Percentiles rank a stretch among this genome's conserved stretches.
These are phyloP conservation scores for Ploettnerulaceae sp. DNA, from an alignment of 2,329 filamentous ascomycete species.

Conservation along the genomic window DNA sequence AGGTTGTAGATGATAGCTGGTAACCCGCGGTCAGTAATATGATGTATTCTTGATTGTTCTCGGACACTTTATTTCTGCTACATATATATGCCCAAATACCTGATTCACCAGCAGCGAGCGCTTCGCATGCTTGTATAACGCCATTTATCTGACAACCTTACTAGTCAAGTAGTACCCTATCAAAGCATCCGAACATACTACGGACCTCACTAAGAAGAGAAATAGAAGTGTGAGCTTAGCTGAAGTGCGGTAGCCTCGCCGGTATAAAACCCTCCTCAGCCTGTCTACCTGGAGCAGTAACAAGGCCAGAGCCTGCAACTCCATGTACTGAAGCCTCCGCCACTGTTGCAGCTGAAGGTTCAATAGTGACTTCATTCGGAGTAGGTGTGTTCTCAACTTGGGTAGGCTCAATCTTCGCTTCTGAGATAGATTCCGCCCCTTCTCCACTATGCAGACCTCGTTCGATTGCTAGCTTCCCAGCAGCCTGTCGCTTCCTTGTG, in stretches of 20 bases:
- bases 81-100: slow-evolving; percentile 1
- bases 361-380: slow-evolving; percentile 1
- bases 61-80: neutral
- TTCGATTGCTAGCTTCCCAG: slow-evolving; percentile 46
- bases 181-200: too few species aligned
- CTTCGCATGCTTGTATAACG: slow-evolving; percentile 33
- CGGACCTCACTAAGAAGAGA: neutral
- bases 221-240: slow-evolving; percentile 17
- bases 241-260: slow-evolving; percentile 54
- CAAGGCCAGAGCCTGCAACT: too few species aligned
- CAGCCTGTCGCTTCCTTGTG: slow-evolving; percentile 48
- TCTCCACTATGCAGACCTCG: slow-evolving; percentile 40
- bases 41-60: neutral
- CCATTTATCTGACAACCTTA: slow-evolving; percentile 16
- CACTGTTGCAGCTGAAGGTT: neutral
- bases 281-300: slow-evolving; percentile 20
- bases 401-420: slow-evolving; percentile 21
- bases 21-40: slow-evolving; percentile 3
- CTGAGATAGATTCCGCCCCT: slow-evolving; percentile 33
- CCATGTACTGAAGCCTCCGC: slow-evolving; percentile 14
- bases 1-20: slow-evolving; percentile 22
- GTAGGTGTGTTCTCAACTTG: slow-evolving; percentile 10
- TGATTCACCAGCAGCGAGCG: slow-evolving; percentile 30
- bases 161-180: neutral
- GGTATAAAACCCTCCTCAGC: slow-evolving; percentile 46